Base-by-base conservation (phyloP, 1,284 basidiomycete genomes). In the Ceratobasidium sp. region DNA sequence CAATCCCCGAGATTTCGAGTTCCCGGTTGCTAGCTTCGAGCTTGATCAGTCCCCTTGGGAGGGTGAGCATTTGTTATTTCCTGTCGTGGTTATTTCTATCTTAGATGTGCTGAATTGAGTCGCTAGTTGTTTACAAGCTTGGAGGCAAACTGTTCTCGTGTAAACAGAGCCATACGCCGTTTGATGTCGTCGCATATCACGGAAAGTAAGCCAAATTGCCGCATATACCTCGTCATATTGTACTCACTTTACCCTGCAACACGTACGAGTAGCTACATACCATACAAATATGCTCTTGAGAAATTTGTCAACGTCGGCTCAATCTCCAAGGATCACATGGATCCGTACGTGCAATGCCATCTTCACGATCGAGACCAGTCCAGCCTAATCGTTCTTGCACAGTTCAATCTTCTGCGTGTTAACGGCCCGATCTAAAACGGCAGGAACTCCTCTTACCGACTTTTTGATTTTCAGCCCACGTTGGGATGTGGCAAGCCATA, bases 161-260 rank as follows among this genome's bases (percentile, higher is more conserved):
- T 80, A 84, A 84, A 64, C 90, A 92, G 80, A 86, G 89, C 60
- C 90, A 92, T 81, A 90, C 90, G 0, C 90, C 91, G 0, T 92
- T 92, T 82, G 91, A 93, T 80, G 91, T 92, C 37, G 91, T 92
- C 58, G 90, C 90, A 0, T 92, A 89, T 88, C 87, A 89, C 73
- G 90, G 90, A 82, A 90, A 89, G 89, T 90, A 81, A 76, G 88
- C 47, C 15, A 45, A 31, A 42, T 26, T n/a, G 23, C 6, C 23
- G 23, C 26, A 28, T 83, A 2, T 8, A 13, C 20, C 53, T n/a
- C 8, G 45, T 23, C 51, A 31, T 67, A 8, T 39, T 26, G 71
- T 37, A 11, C 28, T 66, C 37, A 17, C 26, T 49, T 37, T 20
- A 31, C 42, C 63, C 71, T 45, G 42, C n/a, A 47, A 49, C 11